Evolutionary conservation across 2,329 filamentous ascomycete genomes (phyloP), one percentile per base, ranked within the genome.

Genomic region (Diaporthe sp.): DNA sequence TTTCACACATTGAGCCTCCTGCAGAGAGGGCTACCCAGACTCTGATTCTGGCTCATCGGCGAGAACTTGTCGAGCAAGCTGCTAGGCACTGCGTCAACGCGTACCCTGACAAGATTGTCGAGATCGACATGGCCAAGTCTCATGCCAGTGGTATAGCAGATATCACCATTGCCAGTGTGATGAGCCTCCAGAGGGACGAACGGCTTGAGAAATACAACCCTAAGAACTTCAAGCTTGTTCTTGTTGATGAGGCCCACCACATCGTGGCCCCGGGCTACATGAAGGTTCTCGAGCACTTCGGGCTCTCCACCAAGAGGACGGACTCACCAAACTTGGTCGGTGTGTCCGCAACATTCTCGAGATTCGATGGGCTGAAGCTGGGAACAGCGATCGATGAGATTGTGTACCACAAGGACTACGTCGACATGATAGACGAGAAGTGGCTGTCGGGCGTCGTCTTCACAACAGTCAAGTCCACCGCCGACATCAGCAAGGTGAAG

Each of bases 241-340:
- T 99, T 3, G 96, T 99, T 5, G 97, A 99, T 78, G 97, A 99
- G 85, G 97, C 96, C 6, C 97, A 99, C 83, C 97, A 99, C 84
- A 98, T 98, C 72, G 96, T 98, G 60, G 94, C 97, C 0, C 89
- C 91, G 2, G 92, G 92, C 10, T 98, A 98, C 81, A 88, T 97
- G 77, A 89, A 90, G 57, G 89, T 92, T 0, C 86, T 99, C 65
- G 87, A 89, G n/a, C 92, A 98, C 83, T 98, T 99, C 82, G 91
- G 92, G 0, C 88, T 98, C 25, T 80, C 82, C 42, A 57, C 76
- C 28, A 87, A 86, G 78, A 86, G 88, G 17, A 84, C 82, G 0
- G 78, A 84, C 49, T 87, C 89, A 17, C 93, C 94, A 0, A 90
- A 92, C 25, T 87, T 99, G 20, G 93, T 99, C 17, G 97, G 97